These are phyloP conservation scores for Penicillium arizonense DNA, from an alignment of 495 filamentous ascomycete genomes.

Conservation along the genomic window DNA sequence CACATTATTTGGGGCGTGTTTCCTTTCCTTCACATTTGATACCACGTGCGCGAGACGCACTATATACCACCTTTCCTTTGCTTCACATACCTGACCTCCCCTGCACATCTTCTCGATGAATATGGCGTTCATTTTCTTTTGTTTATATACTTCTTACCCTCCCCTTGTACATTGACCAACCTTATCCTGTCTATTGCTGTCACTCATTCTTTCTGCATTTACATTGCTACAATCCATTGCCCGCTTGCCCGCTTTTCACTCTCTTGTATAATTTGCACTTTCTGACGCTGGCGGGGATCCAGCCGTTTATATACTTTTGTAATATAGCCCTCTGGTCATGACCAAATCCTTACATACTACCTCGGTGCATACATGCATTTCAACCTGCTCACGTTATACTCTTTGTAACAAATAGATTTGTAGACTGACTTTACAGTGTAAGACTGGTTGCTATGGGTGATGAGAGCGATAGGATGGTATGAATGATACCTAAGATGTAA, in stretches of 20 bases:
- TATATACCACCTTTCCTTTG: conserved; percentile 27
- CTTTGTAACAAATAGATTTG: background rate
- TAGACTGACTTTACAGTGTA: no score
- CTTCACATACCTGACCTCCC: conserved; percentile 19
- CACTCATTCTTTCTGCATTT: conserved; percentile 19
- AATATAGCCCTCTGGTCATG: conserved; percentile 35
- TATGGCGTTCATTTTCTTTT: conserved; percentile 33
- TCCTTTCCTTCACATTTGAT: conserved; percentile 25
- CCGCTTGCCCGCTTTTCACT: conserved; percentile 2
- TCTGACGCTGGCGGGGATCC: conserved; percentile 24
- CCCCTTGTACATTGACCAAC: conserved; percentile 26
- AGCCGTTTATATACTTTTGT: conserved; percentile 31
- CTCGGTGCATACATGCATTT: conserved; percentile 10
- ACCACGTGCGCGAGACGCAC: conserved; percentile 40
- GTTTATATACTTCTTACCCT: conserved; percentile 24
- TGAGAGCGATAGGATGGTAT: no score
- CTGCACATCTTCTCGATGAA: conserved; percentile 18
- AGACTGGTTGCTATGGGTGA: no score
- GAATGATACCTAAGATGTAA: no score
- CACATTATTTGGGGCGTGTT: conserved; percentile 18
- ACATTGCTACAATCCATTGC: conserved; percentile 10
- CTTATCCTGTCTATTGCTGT: conserved; percentile 15
- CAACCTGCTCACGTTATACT: background rate
- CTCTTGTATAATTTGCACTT: conserved; percentile 11
- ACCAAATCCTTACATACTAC: conserved; percentile 26